Evolutionary conservation across 2,329 filamentous ascomycete genomes (phyloP), one percentile per base, ranked within the genome.

Genomic region (Verticillium nonalfalfae): DNA sequence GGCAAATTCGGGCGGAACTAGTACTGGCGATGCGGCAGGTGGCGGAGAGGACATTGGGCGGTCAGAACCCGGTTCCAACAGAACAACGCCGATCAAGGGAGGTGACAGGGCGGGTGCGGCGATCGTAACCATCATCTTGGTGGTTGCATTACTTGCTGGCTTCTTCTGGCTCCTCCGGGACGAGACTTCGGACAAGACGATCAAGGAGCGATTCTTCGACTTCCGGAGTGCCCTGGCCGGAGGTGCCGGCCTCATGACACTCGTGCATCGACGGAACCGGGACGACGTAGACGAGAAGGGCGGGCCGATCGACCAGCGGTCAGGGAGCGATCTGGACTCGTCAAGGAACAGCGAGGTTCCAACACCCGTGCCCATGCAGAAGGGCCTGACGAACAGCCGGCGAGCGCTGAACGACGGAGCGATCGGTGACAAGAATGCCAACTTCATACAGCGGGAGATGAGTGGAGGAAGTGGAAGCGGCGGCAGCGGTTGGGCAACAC

Each of bases 81-180:
- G 45, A 3, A 10, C 9, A 7, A 50, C 21, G 45, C n/a, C 7
- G 7, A 21, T 50, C 45, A 50, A 9, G 7, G 45, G 45, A 50
- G 85, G 80, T 7, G 90, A 93, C 69, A 84, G 79, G 64, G 88
- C 84, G 7, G 91, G 89, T 11, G 90, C 90, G 40, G 84, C 84
- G 11, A 82, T 92, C 63, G 66, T 80, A 58, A 93, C 90, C 1
- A 72, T 84, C 1, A 74, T 85, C 2, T 57, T 87, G 6, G 72
- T 88, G 3, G 70, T 91, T 1, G 68, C 80, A 6, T 75, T 90
- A 45, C 63, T 88, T 31, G 79, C 79, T 1, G 84, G 84, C n/a
- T 68, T 80, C 7, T 55, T 75, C 6, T 84, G 80, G 73, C 73
- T 85, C 64, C 61, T 83, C 18, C 61, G 76, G 21, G 83, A 85